Evolutionary conservation across 768 basidiomycete genomes (phyloP).

Genomic region (Lactarius sp.): DNA sequence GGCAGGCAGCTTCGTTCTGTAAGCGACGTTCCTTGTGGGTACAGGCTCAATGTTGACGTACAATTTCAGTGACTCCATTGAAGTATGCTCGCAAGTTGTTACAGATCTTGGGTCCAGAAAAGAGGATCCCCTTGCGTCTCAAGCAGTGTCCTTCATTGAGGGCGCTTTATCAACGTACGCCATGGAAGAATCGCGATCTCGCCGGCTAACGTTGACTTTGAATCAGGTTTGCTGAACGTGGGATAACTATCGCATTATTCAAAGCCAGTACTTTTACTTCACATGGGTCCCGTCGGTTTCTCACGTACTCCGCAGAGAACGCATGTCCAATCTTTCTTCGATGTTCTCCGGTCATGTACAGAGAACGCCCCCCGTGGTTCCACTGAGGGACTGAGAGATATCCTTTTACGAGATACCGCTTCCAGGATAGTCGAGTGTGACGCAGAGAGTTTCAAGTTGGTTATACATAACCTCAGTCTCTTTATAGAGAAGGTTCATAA

Average conservation of each 20-base stretch:
- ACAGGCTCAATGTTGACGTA: not conserved
- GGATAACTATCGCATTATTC: constrained; percentile 52
- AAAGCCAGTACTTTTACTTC: constrained; percentile 40
- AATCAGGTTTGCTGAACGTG: constrained; percentile 52
- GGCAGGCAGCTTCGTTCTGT: constrained; percentile 53
- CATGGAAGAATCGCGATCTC: not conserved
- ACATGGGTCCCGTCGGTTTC: not conserved
- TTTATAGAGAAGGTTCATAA: constrained; percentile 58
- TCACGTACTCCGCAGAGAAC: constrained; percentile 14
- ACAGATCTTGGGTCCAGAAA: constrained; percentile 42
- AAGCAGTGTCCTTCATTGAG: constrained; percentile 51
- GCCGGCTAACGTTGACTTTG: constrained; percentile 11
- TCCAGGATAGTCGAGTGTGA: constrained; percentile 47
- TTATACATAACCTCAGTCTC: constrained; percentile 50
- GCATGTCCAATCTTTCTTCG: constrained; percentile 9
- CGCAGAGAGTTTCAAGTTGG: constrained; percentile 43
- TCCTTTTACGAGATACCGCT: constrained; percentile 35
- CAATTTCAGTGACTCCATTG: constrained; percentile 45
- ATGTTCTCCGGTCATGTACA: constrained; percentile 17
- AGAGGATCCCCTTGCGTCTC: constrained; percentile 55
- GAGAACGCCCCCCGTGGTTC: constrained; percentile 1
- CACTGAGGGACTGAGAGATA: constrained; percentile 36
- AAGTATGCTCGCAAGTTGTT: constrained; percentile 46
- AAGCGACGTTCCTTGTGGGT: constrained; percentile 25
- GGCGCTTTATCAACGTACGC: constrained; percentile 46